Conservation (phyloP, 768 basidiomycete species). For the Leccinum broughii region DNA sequence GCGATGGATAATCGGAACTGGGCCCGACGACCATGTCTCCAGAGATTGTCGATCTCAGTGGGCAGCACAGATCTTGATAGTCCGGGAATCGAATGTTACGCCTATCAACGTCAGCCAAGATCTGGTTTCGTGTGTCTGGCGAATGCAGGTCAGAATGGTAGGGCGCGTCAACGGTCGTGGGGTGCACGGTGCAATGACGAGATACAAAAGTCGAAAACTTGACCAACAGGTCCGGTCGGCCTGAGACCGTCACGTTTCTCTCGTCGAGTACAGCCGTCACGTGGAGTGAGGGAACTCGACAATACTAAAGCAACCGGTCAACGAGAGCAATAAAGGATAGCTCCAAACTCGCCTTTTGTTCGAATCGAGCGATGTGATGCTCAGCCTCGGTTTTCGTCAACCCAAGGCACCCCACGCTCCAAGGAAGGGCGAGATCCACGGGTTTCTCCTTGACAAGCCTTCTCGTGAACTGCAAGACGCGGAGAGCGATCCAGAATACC, state of each 20-base stretch:
- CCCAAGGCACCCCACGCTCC: slow-evolving; percentile 46
- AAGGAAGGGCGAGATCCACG: slow-evolving; percentile 35
- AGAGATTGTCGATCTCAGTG: slow-evolving; percentile 47
- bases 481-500: slow-evolving; percentile 53
- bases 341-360: slow-evolving; percentile 19
- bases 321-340: background rate
- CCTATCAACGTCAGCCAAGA: slow-evolving; percentile 45
- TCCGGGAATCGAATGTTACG: slow-evolving; percentile 53
- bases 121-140: slow-evolving; percentile 36
- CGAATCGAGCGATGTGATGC: slow-evolving; percentile 26
- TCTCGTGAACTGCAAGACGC: slow-evolving; percentile 37
- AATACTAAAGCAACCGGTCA: slow-evolving; percentile 7
- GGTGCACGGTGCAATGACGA: slow-evolving; percentile 37
- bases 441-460: slow-evolving; percentile 19
- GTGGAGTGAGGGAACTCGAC: slow-evolving; percentile 34
- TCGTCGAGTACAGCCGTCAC: slow-evolving; percentile 54
- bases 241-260: slow-evolving; percentile 55
- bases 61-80: slow-evolving; percentile 45
- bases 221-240: slow-evolving; percentile 50
- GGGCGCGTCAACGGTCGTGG: slow-evolving; percentile 48
- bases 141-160: slow-evolving; percentile 46
- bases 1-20: slow-evolving; percentile 20
- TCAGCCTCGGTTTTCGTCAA: slow-evolving; percentile 28
- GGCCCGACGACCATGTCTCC: slow-evolving; percentile 37
- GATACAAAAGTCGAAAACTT: slow-evolving; percentile 43